phyloP scores from a whole-genome alignment of 768 basidiomycete genomes.

The Russula emetica region DNA sequence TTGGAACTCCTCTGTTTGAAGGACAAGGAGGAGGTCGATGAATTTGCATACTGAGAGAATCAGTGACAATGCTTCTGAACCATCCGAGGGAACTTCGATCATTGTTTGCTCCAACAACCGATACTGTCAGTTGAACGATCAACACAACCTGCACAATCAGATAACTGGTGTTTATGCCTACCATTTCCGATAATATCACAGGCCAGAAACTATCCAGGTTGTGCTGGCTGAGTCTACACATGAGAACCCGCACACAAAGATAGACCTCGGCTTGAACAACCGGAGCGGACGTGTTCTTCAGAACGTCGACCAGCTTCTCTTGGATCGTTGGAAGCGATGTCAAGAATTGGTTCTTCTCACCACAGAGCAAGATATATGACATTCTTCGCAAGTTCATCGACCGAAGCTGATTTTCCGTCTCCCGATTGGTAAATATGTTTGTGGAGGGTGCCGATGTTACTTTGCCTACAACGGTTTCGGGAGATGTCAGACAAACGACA shows the following conservation, averaged over 20 bases:
- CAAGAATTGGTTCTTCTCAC: conserved; percentile 88
- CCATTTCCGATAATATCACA: conserved; percentile 87
- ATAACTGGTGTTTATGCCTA: conserved; percentile 35
- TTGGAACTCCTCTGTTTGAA: conserved; percentile 98
- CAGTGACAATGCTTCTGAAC: conserved; percentile 78
- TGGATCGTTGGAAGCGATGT: conserved; percentile 90
- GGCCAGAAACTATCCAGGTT: conserved; percentile 97
- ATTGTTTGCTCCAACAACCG: conserved; percentile 86
- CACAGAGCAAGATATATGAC: conserved; percentile 80
- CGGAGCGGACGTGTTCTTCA: conserved; percentile 74
- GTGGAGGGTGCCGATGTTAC: conserved; percentile 83
- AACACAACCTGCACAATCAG: not conserved
- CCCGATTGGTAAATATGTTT: conserved; percentile 94
- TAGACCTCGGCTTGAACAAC: conserved; percentile 93
- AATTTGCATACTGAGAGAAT: conserved; percentile 91
- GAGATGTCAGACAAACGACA: conserved; percentile 26
- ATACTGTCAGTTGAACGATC: conserved; percentile 46
- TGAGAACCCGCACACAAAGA: conserved; percentile 83
- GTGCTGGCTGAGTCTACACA: conserved; percentile 86
- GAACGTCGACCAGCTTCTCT: conserved; percentile 91
- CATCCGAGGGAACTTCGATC: conserved; percentile 65
- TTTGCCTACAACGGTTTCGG: conserved; percentile 47
- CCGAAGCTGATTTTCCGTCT: conserved; percentile 86
- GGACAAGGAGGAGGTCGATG: conserved; percentile 82
- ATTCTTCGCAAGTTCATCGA: conserved; percentile 84